Evolutionary conservation across 768 basidiomycete genomes (phyloP), one percentile per base, ranked within the genome.

Genomic region (Grammothele lineata): DNA sequence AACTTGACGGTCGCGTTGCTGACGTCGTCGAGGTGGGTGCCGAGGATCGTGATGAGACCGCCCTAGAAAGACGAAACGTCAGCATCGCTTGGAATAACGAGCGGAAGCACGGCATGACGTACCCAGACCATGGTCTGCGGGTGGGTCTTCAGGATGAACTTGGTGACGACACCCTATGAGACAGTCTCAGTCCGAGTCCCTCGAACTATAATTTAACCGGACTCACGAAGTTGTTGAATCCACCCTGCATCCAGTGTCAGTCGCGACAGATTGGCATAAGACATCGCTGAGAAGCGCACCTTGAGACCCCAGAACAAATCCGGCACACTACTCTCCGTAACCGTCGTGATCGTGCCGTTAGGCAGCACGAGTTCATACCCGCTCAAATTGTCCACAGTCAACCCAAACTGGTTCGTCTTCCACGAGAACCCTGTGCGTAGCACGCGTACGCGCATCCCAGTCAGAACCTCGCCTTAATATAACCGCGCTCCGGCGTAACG

Each of bases 101-200:
- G 12, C 22, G 44, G 18, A 32, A 25, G 35, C 5, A n/a, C n/a
- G 4, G 2, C 8, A 43, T 27, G 15, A 35, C 73, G 12, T 63
- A 83, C 81, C 81, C 81, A 85, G 47, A 85, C 75, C 61, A 73
- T 59, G 0, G 65, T 64, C 62, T 83, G 80, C 5, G 81, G 74
- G 55, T 70, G 71, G 0, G 78, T 69, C 50, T 73, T 74, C 18
- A 85, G 43, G 0, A 74, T 77, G 54, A 85, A 77, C 34, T 62
- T 70, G 0, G 81, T 84, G 3, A 84, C 77, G 27, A 84, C 76
- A 1, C 83, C 83, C 72, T 74, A 32, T 12, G 30, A 42, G 27
- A 9, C n/a, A 8, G 22, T 14, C 35, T 4, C n/a, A 11, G 23
- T 44, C 5, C 32, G 42, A n/a, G n/a, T n/a, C n/a, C n/a, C n/a